Evolutionary conservation across 495 filamentous ascomycete genomes (phyloP).

Genomic region (Evernia prunastri): DNA sequence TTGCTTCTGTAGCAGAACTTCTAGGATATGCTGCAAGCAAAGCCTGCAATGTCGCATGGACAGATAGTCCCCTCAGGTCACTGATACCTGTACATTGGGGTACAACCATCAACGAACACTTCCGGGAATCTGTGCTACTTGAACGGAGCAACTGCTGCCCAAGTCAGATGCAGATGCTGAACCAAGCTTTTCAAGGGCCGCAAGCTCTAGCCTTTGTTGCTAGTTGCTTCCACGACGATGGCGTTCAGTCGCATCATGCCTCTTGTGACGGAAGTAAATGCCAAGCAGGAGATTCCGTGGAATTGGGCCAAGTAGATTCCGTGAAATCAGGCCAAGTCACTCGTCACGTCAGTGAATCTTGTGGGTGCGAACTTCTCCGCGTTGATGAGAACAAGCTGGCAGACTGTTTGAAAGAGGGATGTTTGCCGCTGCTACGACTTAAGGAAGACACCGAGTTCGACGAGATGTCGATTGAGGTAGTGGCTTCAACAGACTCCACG

Average conservation of each 20-base stretch:
- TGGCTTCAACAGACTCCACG: conserved; percentile 16
- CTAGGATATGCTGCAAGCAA: conserved; percentile 14
- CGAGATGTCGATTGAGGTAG: conserved; percentile 15
- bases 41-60: conserved; percentile 17
- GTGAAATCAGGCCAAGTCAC: not conserved
- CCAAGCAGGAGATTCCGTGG: conserved; percentile 6
- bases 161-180: conserved; percentile 16
- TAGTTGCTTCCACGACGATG: conserved; percentile 17
- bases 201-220: conserved; percentile 20
- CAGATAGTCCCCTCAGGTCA: not conserved
- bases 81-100: conserved; percentile 1
- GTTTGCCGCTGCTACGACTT: conserved; percentile 16
- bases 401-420: conserved; percentile 13
- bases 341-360: conserved; percentile 8
- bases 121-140: conserved; percentile 1
- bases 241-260: conserved; percentile 7
- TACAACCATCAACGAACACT: not conserved
- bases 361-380: conserved; percentile 13
- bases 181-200: conserved; percentile 1
- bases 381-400: conserved; percentile 12
- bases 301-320: not conserved
- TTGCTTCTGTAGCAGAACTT: conserved; percentile 18
- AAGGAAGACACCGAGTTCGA: conserved; percentile 4
- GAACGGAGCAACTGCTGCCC: conserved; percentile 18
- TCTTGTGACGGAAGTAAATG: conserved; percentile 8